These are phyloP conservation scores for Oenanthe javanica DNA, from an alignment of 140 eudicot genomes.

Conservation along the genomic window DNA sequence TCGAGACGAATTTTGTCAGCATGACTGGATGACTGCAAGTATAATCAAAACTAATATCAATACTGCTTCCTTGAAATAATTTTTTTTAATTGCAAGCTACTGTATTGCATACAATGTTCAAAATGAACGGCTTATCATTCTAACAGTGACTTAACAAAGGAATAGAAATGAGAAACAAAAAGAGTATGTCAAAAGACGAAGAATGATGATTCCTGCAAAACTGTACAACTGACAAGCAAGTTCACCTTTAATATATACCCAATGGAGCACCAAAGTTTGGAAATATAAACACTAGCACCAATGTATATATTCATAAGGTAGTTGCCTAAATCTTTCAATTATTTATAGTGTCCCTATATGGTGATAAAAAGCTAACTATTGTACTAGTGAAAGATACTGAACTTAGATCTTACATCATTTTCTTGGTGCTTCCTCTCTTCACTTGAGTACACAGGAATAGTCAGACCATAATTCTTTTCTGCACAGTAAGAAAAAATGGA, in stretches of 20 bases:
- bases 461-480: slow-evolving; percentile 76
- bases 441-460: slow-evolving; percentile 85
- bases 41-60: slow-evolving; percentile 12
- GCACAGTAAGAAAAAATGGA: slow-evolving; percentile 10
- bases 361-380: neutral
- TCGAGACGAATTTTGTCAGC: slow-evolving; percentile 73
- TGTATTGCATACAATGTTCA: neutral
- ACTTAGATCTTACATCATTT: slow-evolving; percentile 42
- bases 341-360: neutral
- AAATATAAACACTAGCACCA: too few relatives aligned
- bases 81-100: neutral
- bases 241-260: too few relatives aligned
- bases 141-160: neutral
- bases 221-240: too few relatives aligned
- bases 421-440: slow-evolving; percentile 63
- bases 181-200: neutral
- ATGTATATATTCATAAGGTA: too few relatives aligned
- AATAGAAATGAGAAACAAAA: neutral
- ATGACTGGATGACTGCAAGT: slow-evolving; percentile 69
- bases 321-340: neutral
- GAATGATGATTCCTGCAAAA: too few relatives aligned
- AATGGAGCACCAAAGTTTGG: too few relatives aligned
- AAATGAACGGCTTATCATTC: neutral
- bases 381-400: neutral
- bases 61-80: neutral